Evolutionary conservation across 164 flowering plant genomes (phyloP).

Genomic region (Nelumbo lutea): DNA sequence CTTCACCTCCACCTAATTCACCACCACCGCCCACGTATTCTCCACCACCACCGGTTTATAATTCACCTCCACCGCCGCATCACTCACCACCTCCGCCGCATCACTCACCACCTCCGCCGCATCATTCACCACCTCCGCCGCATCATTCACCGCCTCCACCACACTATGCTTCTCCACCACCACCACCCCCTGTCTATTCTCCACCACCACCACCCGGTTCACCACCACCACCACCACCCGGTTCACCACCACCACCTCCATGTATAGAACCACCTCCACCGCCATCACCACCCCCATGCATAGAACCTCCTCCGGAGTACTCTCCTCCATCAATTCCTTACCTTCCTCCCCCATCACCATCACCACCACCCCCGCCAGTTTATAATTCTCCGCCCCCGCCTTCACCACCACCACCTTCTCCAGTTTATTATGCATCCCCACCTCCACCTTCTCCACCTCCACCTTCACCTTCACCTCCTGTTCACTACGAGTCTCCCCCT

Average conservation of each 20-base stretch:
- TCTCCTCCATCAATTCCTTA: neutral
- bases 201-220: conserved; percentile 15
- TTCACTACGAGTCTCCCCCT: conserved; percentile 13
- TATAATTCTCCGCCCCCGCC: conserved; percentile 7
- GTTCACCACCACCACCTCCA: conserved; percentile 19
- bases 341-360: conserved; percentile 6
- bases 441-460: conserved; percentile 13
- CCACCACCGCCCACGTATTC: conserved; percentile 29
- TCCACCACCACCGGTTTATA: conserved; percentile 12
- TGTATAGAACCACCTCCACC: conserved; percentile 23
- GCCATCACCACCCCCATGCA: neutral
- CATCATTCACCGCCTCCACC: conserved; percentile 20
- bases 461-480: no score
- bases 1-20: conserved; percentile 27
- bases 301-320: conserved; percentile 19
- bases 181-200: neutral
- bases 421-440: conserved; percentile 6
- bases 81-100: conserved; percentile 19
- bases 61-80: conserved; percentile 14
- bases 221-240: conserved; percentile 22
- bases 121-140: conserved; percentile 6
- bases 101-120: conserved; percentile 24
- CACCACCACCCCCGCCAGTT: conserved; percentile 16
- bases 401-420: neutral
- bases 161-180: conserved; percentile 21